A percentile compares a stretch with the other conserved stretches of the same genome.
Evolutionary conservation across 164 flowering plant species (phyloP).

Genomic region (Aristolochia fimbriata): DNA sequence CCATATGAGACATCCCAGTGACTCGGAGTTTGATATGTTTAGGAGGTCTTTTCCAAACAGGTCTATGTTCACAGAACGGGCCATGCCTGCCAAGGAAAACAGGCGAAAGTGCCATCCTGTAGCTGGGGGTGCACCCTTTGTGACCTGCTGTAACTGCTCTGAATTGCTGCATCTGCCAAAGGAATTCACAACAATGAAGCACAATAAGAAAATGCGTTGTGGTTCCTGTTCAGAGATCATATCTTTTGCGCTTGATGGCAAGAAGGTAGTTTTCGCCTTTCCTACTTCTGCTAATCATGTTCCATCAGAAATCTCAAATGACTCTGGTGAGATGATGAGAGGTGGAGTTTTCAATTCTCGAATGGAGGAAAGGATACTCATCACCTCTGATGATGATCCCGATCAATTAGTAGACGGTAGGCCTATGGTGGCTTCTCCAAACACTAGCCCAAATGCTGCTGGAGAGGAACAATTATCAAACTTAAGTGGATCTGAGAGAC

Average conservation of each 20-base stretch:
- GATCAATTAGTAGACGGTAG: conserved; percentile 23
- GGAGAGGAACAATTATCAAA: conserved; percentile 6
- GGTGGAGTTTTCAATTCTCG: conserved; percentile 12
- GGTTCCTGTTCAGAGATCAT: conserved; percentile 61
- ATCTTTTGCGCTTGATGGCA: conserved; percentile 20
- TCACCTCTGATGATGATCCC: conserved; percentile 26
- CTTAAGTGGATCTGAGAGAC: conserved; percentile 20
- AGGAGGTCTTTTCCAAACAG: conserved; percentile 24
- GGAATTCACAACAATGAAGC: conserved; percentile 16
- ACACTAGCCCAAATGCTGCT: not conserved
- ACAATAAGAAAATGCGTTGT: conserved; percentile 41
- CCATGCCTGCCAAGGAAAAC: conserved; percentile 15
- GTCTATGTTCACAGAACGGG: conserved; percentile 18
- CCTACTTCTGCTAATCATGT: conserved; percentile 10
- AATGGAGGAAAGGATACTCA: conserved; percentile 9
- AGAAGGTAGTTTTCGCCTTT: conserved; percentile 30
- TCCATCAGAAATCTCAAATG: conserved; percentile 7
- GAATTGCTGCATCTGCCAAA: conserved; percentile 60
- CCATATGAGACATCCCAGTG: conserved; percentile 35
- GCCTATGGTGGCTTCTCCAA: conserved; percentile 15
- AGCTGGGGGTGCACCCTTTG: conserved; percentile 74
- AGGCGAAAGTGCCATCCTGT: conserved; percentile 36
- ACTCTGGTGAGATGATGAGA: conserved; percentile 14
- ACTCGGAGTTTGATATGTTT: conserved; percentile 25
- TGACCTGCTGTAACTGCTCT: conserved; percentile 62